phyloP scores from a whole-genome alignment of 148 eudicot species.

The Rhododendron molle region DNA sequence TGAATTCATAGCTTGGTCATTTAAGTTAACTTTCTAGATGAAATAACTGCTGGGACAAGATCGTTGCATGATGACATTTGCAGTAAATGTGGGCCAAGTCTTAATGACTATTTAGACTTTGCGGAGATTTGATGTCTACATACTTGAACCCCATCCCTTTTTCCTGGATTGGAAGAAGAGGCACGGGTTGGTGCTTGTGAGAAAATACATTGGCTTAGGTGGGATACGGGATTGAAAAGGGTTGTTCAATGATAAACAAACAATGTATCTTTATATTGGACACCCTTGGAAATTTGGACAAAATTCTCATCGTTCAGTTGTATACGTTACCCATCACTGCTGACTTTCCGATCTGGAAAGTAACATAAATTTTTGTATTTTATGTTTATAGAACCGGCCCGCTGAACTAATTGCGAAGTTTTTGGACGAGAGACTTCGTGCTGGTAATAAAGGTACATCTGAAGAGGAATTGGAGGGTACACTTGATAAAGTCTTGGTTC shows the following conservation, averaged over 20 bases:
- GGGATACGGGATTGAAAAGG: not conserved
- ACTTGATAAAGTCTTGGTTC: constrained; percentile 90
- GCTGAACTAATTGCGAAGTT: constrained; percentile 96
- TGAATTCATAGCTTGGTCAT: too few relatives aligned
- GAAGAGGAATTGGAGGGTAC: constrained; percentile 97
- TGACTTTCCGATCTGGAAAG: not conserved
- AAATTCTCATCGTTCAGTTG: not conserved
- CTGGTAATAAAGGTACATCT: constrained; percentile 97
- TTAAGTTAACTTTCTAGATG: too few relatives aligned
- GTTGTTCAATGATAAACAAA: not conserved
- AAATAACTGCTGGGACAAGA: too few relatives aligned
- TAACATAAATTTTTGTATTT: constrained; percentile 5
- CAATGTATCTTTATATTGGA: not conserved
- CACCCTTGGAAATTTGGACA: not conserved
- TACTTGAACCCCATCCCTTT: not conserved
- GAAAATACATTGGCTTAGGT: not conserved
- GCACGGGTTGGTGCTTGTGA: not conserved
- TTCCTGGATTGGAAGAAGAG: not conserved
- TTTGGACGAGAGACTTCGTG: constrained; percentile 96
- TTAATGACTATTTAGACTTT: not conserved
- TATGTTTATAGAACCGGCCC: constrained; percentile 70
- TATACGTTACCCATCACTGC: not conserved
- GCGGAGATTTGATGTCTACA: not conserved
- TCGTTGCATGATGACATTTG: not conserved
- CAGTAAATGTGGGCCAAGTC: not conserved